Evolutionary conservation across 805 yeast species (phyloP).

Genomic region (Sugiyamaella lignohabitans): DNA sequence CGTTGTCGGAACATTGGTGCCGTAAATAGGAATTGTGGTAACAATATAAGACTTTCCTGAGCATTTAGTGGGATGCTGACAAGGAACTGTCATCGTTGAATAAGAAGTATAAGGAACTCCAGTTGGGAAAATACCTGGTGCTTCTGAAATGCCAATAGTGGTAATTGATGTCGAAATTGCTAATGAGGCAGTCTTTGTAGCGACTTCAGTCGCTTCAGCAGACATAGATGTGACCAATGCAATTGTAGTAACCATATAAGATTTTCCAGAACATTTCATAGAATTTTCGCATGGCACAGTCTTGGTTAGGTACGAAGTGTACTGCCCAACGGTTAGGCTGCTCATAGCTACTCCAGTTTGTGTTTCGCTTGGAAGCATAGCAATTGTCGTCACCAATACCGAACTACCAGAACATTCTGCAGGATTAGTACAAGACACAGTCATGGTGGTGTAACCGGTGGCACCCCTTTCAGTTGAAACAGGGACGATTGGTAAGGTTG

Average conservation of each 20-base stretch:
- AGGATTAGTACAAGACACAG: conserved; percentile 14
- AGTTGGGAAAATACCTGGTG: not conserved
- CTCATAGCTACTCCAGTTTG: not conserved
- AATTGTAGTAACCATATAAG: not conserved
- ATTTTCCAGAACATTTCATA: not conserved
- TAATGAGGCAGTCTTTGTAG: too few relatives aligned
- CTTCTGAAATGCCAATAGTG: not conserved
- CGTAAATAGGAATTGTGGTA: conserved; percentile 1
- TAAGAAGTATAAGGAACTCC: conserved; percentile 6
- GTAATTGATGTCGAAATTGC: too few relatives aligned
- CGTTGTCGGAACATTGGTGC: not conserved
- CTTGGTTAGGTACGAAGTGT: conserved; percentile 3
- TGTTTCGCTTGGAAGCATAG: not conserved
- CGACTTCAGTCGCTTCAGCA: too few relatives aligned
- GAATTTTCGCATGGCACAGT: not conserved
- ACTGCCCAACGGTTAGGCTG: not conserved
- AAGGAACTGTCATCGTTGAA: not conserved
- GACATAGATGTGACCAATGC: too few relatives aligned
- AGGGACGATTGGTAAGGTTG: conserved; percentile 2
- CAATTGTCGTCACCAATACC: not conserved
- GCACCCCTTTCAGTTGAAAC: not conserved
- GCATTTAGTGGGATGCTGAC: conserved; percentile 2
- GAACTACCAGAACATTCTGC: conserved; percentile 4
- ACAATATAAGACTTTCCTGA: conserved; percentile 5
- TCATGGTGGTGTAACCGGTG: conserved; percentile 5